Conservation (phyloP, 176 grass and related monocot genomes). For the Avena eriantha region DNA sequence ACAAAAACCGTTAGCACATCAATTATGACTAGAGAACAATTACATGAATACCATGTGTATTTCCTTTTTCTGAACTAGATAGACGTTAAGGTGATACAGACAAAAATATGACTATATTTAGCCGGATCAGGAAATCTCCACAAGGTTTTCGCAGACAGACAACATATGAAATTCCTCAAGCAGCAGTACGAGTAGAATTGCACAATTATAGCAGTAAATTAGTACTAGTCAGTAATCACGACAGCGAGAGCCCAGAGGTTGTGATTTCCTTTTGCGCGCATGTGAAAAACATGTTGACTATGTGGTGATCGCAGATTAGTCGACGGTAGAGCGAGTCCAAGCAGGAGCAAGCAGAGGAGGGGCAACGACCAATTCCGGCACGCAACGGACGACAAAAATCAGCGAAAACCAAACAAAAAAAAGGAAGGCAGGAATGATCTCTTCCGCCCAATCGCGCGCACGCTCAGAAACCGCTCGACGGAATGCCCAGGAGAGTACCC, state of each 20-base stretch:
- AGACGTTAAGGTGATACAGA: neutral
- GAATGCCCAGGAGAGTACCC: neutral
- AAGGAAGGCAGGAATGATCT: neutral
- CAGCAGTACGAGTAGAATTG: neutral
- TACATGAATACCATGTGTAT: neutral
- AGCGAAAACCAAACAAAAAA: neutral
- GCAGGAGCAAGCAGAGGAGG: neutral
- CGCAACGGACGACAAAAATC: neutral
- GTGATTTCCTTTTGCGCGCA: neutral
- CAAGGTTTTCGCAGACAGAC: neutral
- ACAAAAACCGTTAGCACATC: neutral
- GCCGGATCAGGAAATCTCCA: neutral
- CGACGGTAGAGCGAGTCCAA: conserved; percentile 3
- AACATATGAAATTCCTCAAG: neutral
- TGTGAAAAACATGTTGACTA: conserved; percentile 19
- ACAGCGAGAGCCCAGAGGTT: neutral
- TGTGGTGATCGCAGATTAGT: conserved; percentile 19
- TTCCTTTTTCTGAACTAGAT: neutral
- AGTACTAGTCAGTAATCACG: neutral
- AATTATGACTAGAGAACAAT: too few relatives aligned
- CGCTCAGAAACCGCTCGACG: neutral
- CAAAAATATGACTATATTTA: neutral
- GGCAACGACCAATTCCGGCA: neutral
- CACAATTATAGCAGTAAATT: neutral
- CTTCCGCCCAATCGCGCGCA: neutral